Conservation (phyloP, 179 eudicot species). For the Nepenthes alata region DNA sequence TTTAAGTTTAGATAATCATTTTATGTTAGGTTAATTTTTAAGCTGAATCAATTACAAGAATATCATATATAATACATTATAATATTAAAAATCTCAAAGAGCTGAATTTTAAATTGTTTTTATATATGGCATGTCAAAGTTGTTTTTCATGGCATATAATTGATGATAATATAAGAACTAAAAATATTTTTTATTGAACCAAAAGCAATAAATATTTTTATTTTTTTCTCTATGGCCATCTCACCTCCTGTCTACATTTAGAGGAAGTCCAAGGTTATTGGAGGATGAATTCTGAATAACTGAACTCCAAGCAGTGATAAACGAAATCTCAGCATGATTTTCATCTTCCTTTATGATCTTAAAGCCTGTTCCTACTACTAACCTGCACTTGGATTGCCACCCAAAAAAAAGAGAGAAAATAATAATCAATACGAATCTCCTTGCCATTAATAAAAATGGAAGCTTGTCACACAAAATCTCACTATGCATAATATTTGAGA, state of each 20-base stretch:
- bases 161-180: neutral
- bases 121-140: neutral
- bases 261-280: conserved; percentile 2
- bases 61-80: too few relatives aligned
- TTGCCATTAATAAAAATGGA: neutral
- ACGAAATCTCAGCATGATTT: conserved; percentile 27
- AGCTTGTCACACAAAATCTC: neutral
- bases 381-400: conserved; percentile 6
- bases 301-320: conserved; percentile 6
- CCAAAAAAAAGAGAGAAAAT: neutral
- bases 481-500: neutral
- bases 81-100: neutral
- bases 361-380: conserved; percentile 12
- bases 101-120: neutral
- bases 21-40: too few relatives aligned
- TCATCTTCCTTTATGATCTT: conserved; percentile 16
- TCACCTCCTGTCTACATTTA: conserved; percentile 19
- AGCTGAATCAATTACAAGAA: too few relatives aligned
- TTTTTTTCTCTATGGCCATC: neutral
- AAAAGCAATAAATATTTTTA: neutral
- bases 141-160: neutral
- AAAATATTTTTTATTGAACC: neutral
- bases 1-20: too few relatives aligned
- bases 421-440: neutral
- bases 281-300: neutral